phyloP scores from a whole-genome alignment of 2,329 filamentous ascomycete species.

The Clarireedia hainanense region DNA sequence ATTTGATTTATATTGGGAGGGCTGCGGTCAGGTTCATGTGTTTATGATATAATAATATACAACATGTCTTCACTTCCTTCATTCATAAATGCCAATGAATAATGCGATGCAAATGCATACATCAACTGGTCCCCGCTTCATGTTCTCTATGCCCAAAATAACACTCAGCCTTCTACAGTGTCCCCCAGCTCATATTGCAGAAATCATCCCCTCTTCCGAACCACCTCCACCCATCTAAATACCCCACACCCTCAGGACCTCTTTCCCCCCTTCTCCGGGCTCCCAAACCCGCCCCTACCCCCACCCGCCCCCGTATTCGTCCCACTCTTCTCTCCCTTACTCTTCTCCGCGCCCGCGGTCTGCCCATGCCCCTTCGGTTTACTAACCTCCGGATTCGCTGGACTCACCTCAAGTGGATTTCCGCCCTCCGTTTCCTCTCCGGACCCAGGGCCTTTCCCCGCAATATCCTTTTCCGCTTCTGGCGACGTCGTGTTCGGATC shows the following conservation, averaged over 20 bases:
- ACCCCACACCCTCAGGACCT: constrained; percentile 16
- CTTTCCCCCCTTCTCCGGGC: constrained; percentile 31
- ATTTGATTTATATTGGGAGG: too few relatives aligned
- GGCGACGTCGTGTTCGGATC: constrained; percentile 37
- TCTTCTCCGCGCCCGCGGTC: constrained; percentile 35
- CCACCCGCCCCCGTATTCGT: not conserved
- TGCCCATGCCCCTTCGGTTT: constrained; percentile 35
- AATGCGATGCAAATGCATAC: too few relatives aligned
- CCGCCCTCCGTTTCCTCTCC: constrained; percentile 9
- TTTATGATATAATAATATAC: too few relatives aligned
- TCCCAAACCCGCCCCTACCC: constrained; percentile 31
- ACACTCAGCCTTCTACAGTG: not conserved
- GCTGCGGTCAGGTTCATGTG: too few relatives aligned
- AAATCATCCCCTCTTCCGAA: not conserved
- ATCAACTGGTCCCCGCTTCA: too few relatives aligned
- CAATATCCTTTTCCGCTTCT: constrained; percentile 42
- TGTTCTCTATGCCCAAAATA: not conserved
- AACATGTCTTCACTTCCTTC: too few relatives aligned
- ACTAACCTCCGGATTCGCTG: constrained; percentile 52
- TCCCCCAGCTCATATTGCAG: not conserved
- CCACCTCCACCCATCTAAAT: too few relatives aligned
- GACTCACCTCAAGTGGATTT: constrained; percentile 51
- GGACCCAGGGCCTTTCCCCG: constrained; percentile 19
- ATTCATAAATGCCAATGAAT: too few relatives aligned
- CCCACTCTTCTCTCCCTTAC: constrained; percentile 17